Evolutionary conservation across 1,284 basidiomycete species (phyloP), one percentile per base, ranked within the genome.

Genomic region (Xanthoconium separans): DNA sequence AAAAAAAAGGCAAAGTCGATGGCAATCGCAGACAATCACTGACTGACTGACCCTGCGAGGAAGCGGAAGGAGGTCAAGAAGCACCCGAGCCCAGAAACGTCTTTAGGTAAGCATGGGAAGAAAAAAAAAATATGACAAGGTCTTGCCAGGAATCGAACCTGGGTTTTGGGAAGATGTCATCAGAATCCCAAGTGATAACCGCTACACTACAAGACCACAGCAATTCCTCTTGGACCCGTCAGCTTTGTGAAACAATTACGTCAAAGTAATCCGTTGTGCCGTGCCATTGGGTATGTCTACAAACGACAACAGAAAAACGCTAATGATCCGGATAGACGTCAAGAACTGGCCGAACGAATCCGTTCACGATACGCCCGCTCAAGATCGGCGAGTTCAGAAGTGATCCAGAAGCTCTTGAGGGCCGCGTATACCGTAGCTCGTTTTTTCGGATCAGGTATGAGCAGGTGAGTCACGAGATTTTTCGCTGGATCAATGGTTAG

Each of bases 361-460:
- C 85, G 77, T 50, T 77, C 76, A 51, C 73, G 72, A 70, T 88
- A 89, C 27, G 83, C 77, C 22, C 72, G 71, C 57, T 83, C 76
- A 42, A 92, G 75, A 50, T 84, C 80, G 24, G 77, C 68, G 18
- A 81, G 62, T 61, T 91, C 87, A 22, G 70, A 75, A 31, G 66
- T 64, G 56, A 92, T 87, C 89, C 89, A 92, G 40, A 62, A 57
- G 63, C 78, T 81, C 58, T 76, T 65, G 51, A 90, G 71, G 6
- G 88, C 87, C 53, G 71, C 69, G 42, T 77, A 65, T 24, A 88
- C 80, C 0, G 85, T 90, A 18, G 81, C 81, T 22, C 89, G 83
- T 36, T 75, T 66, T 29, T 68, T 68, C 52, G 78, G 77, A 57
- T 88, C 75, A 47, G 81, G 77, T 50, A 81, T 70, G 29, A 91